A percentile compares a stretch with the other conserved stretches of the same genome.
These are phyloP conservation scores for Candida stauntonica DNA, from an alignment of 805 yeast species.

Conservation along the genomic window DNA sequence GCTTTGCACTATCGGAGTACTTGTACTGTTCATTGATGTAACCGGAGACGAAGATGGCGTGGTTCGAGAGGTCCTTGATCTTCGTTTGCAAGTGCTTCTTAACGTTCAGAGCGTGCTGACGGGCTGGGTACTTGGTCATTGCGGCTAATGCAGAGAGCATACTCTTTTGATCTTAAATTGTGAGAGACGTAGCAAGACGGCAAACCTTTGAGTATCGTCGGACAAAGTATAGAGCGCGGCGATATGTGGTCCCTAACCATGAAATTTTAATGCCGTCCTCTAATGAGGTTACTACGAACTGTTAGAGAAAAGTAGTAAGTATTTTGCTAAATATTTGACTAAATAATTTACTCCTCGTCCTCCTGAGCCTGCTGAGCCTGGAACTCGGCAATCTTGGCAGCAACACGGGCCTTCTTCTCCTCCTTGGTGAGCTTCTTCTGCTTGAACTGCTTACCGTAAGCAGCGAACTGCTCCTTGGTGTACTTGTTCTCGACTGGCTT, in stretches of 20 bases:
- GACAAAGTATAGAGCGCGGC: neutral
- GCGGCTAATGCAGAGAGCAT: constrained; percentile 12
- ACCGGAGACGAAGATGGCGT: constrained; percentile 57
- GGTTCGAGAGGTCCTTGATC: constrained; percentile 24
- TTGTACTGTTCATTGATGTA: constrained; percentile 54
- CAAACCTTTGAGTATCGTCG: neutral
- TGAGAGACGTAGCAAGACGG: neutral
- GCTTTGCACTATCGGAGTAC: constrained; percentile 74
- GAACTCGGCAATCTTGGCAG: constrained; percentile 92
- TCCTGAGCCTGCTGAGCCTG: constrained; percentile 32
- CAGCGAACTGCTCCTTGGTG: constrained; percentile 98
- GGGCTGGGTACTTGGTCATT: constrained; percentile 72
- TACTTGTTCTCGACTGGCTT: constrained; percentile 86
- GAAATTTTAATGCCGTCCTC: neutral
- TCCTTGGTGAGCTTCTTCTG: constrained; percentile 83
- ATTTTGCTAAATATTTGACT: neutral
- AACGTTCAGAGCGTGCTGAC: constrained; percentile 61
- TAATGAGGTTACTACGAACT: neutral
- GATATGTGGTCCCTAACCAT: neutral
- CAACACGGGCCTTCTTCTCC: constrained; percentile 86
- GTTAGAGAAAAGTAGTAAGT: neutral
- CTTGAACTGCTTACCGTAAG: constrained; percentile 90
- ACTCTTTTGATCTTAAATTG: too few relatives aligned
- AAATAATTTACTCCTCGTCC: constrained; percentile 21
- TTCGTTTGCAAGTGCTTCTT: constrained; percentile 33